Evolutionary conservation across 1,139 yeast species (phyloP).

Genomic region (Suzukiozyma palmioleophila): DNA sequence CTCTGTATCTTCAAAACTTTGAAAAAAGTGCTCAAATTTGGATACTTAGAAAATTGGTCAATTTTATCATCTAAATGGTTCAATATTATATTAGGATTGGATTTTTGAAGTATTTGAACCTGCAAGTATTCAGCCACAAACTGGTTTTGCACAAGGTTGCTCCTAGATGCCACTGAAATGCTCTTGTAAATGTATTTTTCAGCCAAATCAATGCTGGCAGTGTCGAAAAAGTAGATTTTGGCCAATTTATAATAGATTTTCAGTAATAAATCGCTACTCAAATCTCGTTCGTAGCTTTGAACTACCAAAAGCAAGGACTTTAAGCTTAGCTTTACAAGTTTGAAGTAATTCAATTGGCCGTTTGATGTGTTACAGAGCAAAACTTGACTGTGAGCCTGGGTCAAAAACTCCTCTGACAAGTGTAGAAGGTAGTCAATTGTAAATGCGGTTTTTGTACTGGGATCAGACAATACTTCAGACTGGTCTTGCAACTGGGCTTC

Average conservation of each 20-base stretch:
- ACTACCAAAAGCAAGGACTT: slow-evolving; percentile 31
- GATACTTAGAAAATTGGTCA: slow-evolving; percentile 14
- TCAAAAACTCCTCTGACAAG: slow-evolving; percentile 20
- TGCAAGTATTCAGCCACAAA: slow-evolving; percentile 30
- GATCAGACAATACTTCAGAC: neutral
- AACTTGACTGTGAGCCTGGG: slow-evolving; percentile 22
- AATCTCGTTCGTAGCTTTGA: slow-evolving; percentile 18
- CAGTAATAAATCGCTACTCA: slow-evolving; percentile 30
- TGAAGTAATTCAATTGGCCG: slow-evolving; percentile 26
- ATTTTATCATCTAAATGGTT: slow-evolving; percentile 26
- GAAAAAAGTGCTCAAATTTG: slow-evolving; percentile 19
- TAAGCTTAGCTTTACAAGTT: slow-evolving; percentile 35
- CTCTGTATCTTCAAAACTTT: slow-evolving; percentile 24
- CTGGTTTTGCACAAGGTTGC: slow-evolving; percentile 15
- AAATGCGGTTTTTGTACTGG: slow-evolving; percentile 5
- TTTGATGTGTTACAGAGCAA: slow-evolving; percentile 8
- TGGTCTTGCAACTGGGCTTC: neutral
- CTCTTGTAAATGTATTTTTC: slow-evolving; percentile 38
- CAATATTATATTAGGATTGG: slow-evolving; percentile 19
- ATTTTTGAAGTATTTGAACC: slow-evolving; percentile 27
- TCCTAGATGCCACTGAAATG: slow-evolving; percentile 29
- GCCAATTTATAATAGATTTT: slow-evolving; percentile 32
- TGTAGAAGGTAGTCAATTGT: slow-evolving; percentile 12
- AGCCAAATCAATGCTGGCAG: slow-evolving; percentile 35
- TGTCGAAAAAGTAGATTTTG: slow-evolving; percentile 34